These are phyloP conservation scores for Globomyces pollinis-pini DNA, from an alignment of 192 early-diverging fungal genomes.

Conservation along the genomic window DNA sequence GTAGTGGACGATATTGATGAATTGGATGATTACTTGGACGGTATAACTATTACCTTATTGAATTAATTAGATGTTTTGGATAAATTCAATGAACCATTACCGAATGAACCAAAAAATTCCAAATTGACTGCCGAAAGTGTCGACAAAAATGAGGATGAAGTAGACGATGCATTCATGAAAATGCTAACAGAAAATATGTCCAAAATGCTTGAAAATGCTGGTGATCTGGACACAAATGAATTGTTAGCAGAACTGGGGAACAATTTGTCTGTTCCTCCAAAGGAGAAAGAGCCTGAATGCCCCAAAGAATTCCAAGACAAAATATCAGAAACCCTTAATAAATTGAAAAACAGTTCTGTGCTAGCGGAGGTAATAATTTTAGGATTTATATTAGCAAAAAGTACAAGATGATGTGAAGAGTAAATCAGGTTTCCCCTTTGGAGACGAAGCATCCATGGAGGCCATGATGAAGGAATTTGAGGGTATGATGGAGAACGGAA, in stretches of 20 bases:
- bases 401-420: slow-evolving; percentile 13
- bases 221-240: background rate
- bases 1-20: background rate
- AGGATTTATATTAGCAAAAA: slow-evolving; percentile 14
- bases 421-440: background rate
- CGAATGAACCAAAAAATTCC: background rate
- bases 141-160: background rate
- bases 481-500: slow-evolving; percentile 60
- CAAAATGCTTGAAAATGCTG: slow-evolving; percentile 24
- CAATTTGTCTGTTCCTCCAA: background rate
- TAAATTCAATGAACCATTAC: background rate
- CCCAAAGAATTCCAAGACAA: slow-evolving; percentile 69
- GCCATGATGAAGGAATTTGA: slow-evolving; percentile 82
- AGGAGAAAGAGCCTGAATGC: background rate
- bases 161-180: slow-evolving; percentile 10
- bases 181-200: slow-evolving; percentile 7
- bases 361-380: slow-evolving; percentile 60
- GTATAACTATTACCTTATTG: background rate
- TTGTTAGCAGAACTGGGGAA: background rate
- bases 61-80: slow-evolving; percentile 10
- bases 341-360: slow-evolving; percentile 76
- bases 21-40: slow-evolving; percentile 7
- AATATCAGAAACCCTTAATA: slow-evolving; percentile 83
- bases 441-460: slow-evolving; percentile 72
- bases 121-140: too few relatives aligned